Conservation (phyloP, 768 basidiomycete genomes). For the Leccinellum albellum region DNA sequence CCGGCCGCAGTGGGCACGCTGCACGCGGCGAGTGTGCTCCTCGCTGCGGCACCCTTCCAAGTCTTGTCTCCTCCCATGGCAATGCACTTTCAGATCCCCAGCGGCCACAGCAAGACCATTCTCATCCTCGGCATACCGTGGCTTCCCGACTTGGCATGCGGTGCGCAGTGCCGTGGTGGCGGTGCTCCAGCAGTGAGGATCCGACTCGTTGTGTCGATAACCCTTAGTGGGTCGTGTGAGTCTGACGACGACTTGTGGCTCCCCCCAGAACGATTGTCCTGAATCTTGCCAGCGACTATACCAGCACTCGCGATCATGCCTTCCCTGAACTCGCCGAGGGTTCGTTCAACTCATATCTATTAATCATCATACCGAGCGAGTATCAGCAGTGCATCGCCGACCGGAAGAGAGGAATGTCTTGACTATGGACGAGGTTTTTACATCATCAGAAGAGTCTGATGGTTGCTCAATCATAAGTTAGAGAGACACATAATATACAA, state of each 20-base stretch:
- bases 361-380: not conserved
- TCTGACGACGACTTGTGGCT: not conserved
- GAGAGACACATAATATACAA: conserved; percentile 4
- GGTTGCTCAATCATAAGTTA: not conserved
- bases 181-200: conserved; percentile 1
- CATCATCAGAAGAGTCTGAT: not conserved
- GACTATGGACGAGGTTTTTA: too few relatives aligned
- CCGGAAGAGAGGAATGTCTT: not conserved
- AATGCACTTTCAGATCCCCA: conserved; percentile 21
- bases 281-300: not conserved
- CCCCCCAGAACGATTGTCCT: not conserved
- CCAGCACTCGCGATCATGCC: not conserved
- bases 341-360: not conserved
- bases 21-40: conserved; percentile 19
- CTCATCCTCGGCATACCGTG: conserved; percentile 21
- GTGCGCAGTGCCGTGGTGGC: conserved; percentile 5
- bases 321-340: not conserved
- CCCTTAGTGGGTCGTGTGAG: not conserved
- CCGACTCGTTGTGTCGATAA: not conserved
- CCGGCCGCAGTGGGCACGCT: conserved; percentile 20
- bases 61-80: conserved; percentile 17
- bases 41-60: conserved; percentile 27
- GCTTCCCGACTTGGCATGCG: not conserved
- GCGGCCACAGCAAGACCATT: conserved; percentile 14
- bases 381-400: too few relatives aligned